These are phyloP conservation scores for Hortiboletus rubellus DNA, from an alignment of 1,284 basidiomycete species.

Conservation along the genomic window DNA sequence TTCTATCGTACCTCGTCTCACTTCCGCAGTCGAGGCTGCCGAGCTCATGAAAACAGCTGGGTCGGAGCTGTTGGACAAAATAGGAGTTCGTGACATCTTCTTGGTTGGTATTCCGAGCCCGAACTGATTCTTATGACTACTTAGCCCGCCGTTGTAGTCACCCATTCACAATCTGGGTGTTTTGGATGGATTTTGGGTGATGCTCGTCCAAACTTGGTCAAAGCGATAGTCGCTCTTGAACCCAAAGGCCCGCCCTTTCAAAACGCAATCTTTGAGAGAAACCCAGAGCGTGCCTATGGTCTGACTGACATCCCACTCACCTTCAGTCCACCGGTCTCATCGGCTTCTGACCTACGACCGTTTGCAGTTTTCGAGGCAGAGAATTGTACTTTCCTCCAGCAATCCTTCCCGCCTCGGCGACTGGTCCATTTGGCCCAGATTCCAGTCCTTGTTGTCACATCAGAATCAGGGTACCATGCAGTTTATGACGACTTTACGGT, in stretches of 20 bases:
- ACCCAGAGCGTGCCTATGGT: slow-evolving; percentile 41
- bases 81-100: slow-evolving; percentile 26
- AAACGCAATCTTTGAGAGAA: slow-evolving; percentile 43
- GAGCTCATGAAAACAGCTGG: slow-evolving; percentile 33
- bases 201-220: slow-evolving; percentile 42
- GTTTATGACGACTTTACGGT: slow-evolving; percentile 48
- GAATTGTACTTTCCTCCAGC: slow-evolving; percentile 44
- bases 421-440: slow-evolving; percentile 43
- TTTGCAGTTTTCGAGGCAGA: slow-evolving; percentile 26
- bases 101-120: neutral
- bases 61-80: slow-evolving; percentile 30
- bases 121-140: slow-evolving; percentile 1
- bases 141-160: slow-evolving; percentile 46
- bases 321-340: slow-evolving; percentile 44
- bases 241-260: slow-evolving; percentile 51
- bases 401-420: slow-evolving; percentile 42
- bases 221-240: slow-evolving; percentile 48
- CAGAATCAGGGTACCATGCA: slow-evolving; percentile 49
- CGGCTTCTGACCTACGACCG: slow-evolving; percentile 37
- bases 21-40: slow-evolving; percentile 27
- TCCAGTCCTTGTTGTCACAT: slow-evolving; percentile 48
- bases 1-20: slow-evolving; percentile 34
- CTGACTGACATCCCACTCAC: slow-evolving; percentile 45
- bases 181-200: slow-evolving; percentile 52
- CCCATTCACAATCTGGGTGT: slow-evolving; percentile 49